A percentile compares a stretch with the other conserved stretches of the same genome.
Evolutionary conservation across 2,329 filamentous ascomycete species (phyloP).

Genomic region (Endoconidiophora laricicola): DNA sequence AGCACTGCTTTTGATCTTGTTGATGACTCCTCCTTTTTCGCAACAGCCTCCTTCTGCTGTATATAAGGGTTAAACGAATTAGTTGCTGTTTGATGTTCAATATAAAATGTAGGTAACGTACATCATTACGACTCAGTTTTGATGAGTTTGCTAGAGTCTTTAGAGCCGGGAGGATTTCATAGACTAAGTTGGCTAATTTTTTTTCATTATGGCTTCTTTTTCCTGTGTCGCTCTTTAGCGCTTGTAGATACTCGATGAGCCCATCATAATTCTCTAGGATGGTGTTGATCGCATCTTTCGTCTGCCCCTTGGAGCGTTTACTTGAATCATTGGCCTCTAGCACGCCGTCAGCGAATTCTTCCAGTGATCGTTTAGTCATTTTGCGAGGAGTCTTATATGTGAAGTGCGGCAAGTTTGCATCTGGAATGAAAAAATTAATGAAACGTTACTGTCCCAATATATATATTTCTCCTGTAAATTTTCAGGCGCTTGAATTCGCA

Average conservation of each 20-base stretch:
- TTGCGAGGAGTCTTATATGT: background rate
- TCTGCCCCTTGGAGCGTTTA: constrained; percentile 14
- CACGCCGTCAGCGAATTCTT: constrained; percentile 7
- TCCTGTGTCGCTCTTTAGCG: constrained; percentile 17
- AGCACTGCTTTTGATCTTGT: background rate
- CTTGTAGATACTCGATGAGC: constrained; percentile 23
- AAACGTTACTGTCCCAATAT: background rate
- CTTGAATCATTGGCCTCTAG: constrained; percentile 3
- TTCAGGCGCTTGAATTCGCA: background rate
- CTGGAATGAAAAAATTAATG: background rate
- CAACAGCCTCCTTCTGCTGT: background rate
- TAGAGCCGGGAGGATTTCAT: constrained; percentile 19
- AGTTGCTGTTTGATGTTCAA: background rate
- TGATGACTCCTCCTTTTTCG: background rate
- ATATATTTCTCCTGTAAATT: background rate
- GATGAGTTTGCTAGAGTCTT: constrained; percentile 13
- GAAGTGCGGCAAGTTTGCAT: background rate
- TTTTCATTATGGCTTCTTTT: constrained; percentile 15
- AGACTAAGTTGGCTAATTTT: constrained; percentile 14
- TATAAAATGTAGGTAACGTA: background rate
- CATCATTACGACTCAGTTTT: constrained; percentile 1
- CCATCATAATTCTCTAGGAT: constrained; percentile 23
- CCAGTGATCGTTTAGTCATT: constrained; percentile 13
- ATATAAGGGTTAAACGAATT: background rate
- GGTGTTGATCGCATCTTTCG: constrained; percentile 17